Base-by-base conservation (phyloP, 352 stramenopile genomes). In the Phytophthora ramorum region DNA sequence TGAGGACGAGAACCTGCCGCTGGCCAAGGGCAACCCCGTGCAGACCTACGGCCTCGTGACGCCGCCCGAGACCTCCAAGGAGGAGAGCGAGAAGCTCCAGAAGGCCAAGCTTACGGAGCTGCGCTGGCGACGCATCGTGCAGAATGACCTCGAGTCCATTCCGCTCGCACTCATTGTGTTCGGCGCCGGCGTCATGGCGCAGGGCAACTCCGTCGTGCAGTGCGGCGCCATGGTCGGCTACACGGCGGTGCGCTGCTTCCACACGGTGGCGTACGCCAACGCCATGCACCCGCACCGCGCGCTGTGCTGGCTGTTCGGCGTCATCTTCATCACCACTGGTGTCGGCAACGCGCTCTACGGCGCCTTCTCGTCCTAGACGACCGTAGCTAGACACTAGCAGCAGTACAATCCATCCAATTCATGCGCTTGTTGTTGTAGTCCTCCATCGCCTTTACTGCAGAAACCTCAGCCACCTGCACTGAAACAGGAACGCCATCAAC, bases 61-160 rank as follows among this genome's bases (percentile, higher is more conserved):
- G n/a, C 44, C 61, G 10, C 59, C 44, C 46, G 55, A 70, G 20
- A 32, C 66, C 37, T 54, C 47, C 41, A 66, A 74, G 19, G 58
- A 73, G 26, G 60, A 74, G 41, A 53, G 61, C 22, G 73, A 72
- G 32, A 63, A 63, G 46, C 53, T 80, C n/a, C 63, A 70, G 47
- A 54, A 70, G 44, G 73, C 77, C 49, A 71, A 73, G 45, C 26
- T 69, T 10, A 50, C 66, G 22, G 73, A 83, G 49, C 54, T 77
- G 38, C 76, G 76, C 46, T 89, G 80, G 80, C 58, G 76, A 30
- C 69, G 80, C 47, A 81, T 89, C 63, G 65, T 89, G 37, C 67
- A 72, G 64, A 89, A 89, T 67, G 80, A 89, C 49, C 69, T 89
- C 52, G 80, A 89, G 63, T 78, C 75, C 37, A 76, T 89, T 44